Evolutionary conservation across 2,329 filamentous ascomycete species (phyloP), one percentile per base, ranked within the genome.

Genomic region (Fusarium domesticum): DNA sequence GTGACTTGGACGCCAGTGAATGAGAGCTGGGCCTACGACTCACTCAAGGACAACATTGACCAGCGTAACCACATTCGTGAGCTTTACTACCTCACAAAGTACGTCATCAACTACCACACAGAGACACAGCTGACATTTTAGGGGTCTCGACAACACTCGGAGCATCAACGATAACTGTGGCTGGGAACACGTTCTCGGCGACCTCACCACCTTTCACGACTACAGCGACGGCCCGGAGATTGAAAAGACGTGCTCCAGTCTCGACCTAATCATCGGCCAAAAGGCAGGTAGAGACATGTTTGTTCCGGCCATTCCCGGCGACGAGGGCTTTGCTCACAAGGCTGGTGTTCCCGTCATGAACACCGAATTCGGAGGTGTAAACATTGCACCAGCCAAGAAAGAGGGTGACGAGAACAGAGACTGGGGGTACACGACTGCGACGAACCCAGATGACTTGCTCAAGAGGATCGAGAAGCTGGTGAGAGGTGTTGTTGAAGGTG

Each of bases 161-260:
- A 81, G 81, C 14, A 73, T 87, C 57, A 87, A 86, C 57, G 83
- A 86, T 62, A 86, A 87, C 63, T 86, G 83, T 52, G 83, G 83
- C 25, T 86, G 83, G 83, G 81, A 86, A 57, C 82, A 85, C 50
- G 81, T 85, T 6, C 55, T 71, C 10, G 83, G 78, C 0, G 83
- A 86, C 53, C 66, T 86, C 2, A 80, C 77, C 18, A 85, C 83
- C 0, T 87, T 83, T 68, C 83, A 86, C 60, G 82, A 86, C 62
- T 87, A 86, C 59, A 70, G 72, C 15, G 82, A 85, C 54, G 78
- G 70, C 0, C 69, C 75, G 0, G 75, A 72, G 17, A 71, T 87
- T 6, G 69, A 74, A 5, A 67, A 74, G 46, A 78, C 76, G 2
- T 85, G 80, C 56, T 64, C 68, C 0, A 73, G 66, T 3, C 63